Conservation (phyloP, 2,329 filamentous ascomycete genomes). For the Botrytis squamosa region DNA sequence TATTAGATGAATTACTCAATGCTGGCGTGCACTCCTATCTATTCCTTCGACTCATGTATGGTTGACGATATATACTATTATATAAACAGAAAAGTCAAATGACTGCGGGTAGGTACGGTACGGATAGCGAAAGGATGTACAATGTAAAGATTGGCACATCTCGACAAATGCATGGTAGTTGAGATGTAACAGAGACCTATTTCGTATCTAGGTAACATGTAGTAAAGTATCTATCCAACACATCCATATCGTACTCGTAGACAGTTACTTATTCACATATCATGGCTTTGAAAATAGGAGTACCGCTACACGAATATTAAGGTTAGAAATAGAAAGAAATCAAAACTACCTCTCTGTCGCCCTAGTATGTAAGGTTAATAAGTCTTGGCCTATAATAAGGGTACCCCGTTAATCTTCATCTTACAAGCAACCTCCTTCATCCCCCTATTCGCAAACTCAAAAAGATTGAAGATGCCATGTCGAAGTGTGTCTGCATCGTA, state of each 20-base stretch:
- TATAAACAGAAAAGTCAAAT: background rate
- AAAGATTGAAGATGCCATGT: background rate
- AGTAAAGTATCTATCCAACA: too few species aligned
- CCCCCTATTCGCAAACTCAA: conserved; percentile 13
- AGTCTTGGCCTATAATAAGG: background rate
- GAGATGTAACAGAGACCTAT: background rate
- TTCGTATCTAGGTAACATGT: background rate
- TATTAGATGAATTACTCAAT: background rate
- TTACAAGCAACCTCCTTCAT: background rate
- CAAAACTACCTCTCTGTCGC: too few species aligned
- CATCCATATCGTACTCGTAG: too few species aligned
- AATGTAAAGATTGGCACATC: background rate
- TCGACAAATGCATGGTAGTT: too few species aligned
- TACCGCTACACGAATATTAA: too few species aligned
- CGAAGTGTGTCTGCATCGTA: background rate
- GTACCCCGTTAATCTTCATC: background rate
- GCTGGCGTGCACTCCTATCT: background rate
- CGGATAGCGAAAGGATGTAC: background rate
- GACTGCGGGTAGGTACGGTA: too few species aligned
- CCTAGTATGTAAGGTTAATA: background rate
- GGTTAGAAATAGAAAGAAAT: too few species aligned
- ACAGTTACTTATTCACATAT: too few species aligned
- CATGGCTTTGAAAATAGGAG: too few species aligned
- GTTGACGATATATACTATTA: background rate
- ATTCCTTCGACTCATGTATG: background rate